phyloP scores from a whole-genome alignment of 305 asterid species.

The Nicotiana rustica region DNA sequence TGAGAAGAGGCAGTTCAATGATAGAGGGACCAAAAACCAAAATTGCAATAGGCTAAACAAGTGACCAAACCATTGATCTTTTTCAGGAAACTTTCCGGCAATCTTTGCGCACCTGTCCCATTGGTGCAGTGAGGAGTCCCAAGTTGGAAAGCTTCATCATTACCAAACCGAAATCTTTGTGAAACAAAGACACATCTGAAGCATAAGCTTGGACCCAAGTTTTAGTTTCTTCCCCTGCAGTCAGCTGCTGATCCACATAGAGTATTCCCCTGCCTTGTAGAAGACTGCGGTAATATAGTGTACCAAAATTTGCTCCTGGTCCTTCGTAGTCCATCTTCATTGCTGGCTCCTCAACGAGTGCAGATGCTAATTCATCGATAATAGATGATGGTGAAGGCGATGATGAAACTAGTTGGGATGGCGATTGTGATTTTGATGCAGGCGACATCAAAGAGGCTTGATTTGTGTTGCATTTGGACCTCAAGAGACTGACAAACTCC shows the following conservation, averaged over 20 bases:
- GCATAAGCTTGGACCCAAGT: constrained; percentile 76
- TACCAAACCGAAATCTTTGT: constrained; percentile 61
- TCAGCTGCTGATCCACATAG: constrained; percentile 77
- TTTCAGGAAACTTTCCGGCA: constrained; percentile 58
- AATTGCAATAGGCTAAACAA: constrained; percentile 24
- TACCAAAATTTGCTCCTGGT: constrained; percentile 64
- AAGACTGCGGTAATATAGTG: constrained; percentile 68
- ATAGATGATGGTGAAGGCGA: constrained; percentile 48
- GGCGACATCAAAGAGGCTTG: constrained; percentile 41
- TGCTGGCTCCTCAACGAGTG: constrained; percentile 48
- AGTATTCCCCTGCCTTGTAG: constrained; percentile 71
- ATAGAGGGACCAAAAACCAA: constrained; percentile 28
- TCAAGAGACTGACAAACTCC: constrained; percentile 60
- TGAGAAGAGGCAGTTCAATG: neutral
- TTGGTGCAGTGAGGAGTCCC: constrained; percentile 49
- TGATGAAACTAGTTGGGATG: constrained; percentile 31
- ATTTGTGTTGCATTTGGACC: constrained; percentile 58
- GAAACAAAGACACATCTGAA: constrained; percentile 61
- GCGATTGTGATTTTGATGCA: constrained; percentile 40
- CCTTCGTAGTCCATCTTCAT: constrained; percentile 85
- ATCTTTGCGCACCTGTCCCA: constrained; percentile 65
- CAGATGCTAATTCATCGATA: constrained; percentile 31
- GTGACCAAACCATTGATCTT: constrained; percentile 7
- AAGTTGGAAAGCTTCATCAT: constrained; percentile 79
- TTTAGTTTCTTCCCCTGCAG: constrained; percentile 55